Evolutionary conservation across 2,329 filamentous ascomycete species (phyloP), one percentile per base, ranked within the genome.

Genomic region (Cladosporium oxysporum): DNA sequence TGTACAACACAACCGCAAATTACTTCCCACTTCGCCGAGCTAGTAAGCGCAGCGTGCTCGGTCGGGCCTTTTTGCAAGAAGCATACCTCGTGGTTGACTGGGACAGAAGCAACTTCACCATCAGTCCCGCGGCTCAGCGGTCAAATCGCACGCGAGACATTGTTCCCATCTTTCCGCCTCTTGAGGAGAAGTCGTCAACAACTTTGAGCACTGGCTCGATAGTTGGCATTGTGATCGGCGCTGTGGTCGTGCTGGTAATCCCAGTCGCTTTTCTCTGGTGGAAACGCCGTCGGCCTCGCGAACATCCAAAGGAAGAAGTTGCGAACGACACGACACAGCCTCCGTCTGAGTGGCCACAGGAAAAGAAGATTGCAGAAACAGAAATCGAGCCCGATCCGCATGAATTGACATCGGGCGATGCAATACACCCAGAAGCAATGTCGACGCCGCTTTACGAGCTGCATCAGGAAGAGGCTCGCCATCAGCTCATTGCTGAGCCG

Each of bases 11-110:
- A 64, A 26, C 67, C 21, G 58, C 68, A 66, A 64, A 67, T 21
- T 79, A 79, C 66, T 81, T 81, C 58, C 78, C 79, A 1, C 69
- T 81, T 11, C 73, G 74, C 37, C 69, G 74, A 8, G 79, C 79
- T 1, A 71, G 70, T 1, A 79, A 79, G 37, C 74, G 78, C n/a
- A 73, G 69, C 1, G 69, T 76, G 0, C 71, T 81, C 10, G 79
- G 79, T 3, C 72, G 79, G 14, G 72, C 77, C 1, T 79, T 81
- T 41, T 70, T 81, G 10, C 78, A 80, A 66, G 78, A 79, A 64
- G 78, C 78, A 23, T 77, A 81, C 66, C 57, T 81, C 5, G 73
- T 77, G 6, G 75, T 74, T 0, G 75, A 81, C 53, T 79, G 78
- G 62, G 78, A 75, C 29, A 68, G 69, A 14, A 59, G 65, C n/a